Percentiles rank a stretch among this genome's conserved stretches.
Conservation (phyloP, 352 stramenopile genomes). For the Chrysophaeum taylorii region DNA sequence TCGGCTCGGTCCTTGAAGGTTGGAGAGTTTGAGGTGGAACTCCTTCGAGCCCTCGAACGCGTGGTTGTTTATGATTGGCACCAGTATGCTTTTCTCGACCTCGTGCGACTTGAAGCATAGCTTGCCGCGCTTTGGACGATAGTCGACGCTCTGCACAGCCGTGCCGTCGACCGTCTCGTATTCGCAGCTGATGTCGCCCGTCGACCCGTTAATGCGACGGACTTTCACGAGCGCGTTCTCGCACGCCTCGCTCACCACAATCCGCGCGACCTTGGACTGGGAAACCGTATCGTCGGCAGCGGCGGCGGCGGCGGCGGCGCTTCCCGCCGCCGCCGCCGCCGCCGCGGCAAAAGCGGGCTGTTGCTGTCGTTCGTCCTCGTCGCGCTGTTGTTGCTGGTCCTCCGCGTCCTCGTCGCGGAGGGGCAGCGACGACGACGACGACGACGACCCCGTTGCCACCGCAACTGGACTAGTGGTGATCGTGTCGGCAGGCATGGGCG, state of each 20-base stretch:
- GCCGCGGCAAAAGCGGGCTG: too few relatives aligned
- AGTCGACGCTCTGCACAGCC: slow-evolving; percentile 18
- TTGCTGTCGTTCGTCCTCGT: too few relatives aligned
- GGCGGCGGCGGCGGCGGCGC: too few relatives aligned
- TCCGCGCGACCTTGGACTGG: too few relatives aligned
- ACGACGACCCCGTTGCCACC: too few relatives aligned
- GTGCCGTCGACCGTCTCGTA: slow-evolving; percentile 13
- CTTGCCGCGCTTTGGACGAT: slow-evolving; percentile 7
- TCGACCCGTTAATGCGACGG: slow-evolving; percentile 12
- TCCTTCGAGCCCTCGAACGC: slow-evolving; percentile 21
- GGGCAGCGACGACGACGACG: not conserved
- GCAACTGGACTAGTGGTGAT: too few relatives aligned
- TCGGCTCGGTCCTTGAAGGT: slow-evolving; percentile 20
- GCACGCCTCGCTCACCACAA: slow-evolving; percentile 13
- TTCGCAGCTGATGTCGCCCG: slow-evolving; percentile 15
- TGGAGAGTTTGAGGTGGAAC: slow-evolving; percentile 27
- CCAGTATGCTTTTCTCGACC: slow-evolving; percentile 29
- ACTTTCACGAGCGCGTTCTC: slow-evolving; percentile 12
- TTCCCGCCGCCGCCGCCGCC: too few relatives aligned
- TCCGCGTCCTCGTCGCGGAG: slow-evolving; percentile 9
- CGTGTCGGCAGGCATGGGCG: not conserved
- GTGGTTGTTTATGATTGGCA: slow-evolving; percentile 21
- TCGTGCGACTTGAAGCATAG: slow-evolving; percentile 29
- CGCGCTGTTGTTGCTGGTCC: too few relatives aligned
- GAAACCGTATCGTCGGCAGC: too few relatives aligned